Base-by-base conservation (phyloP, 129 eudicot genomes). In the Lactuca sativa region DNA sequence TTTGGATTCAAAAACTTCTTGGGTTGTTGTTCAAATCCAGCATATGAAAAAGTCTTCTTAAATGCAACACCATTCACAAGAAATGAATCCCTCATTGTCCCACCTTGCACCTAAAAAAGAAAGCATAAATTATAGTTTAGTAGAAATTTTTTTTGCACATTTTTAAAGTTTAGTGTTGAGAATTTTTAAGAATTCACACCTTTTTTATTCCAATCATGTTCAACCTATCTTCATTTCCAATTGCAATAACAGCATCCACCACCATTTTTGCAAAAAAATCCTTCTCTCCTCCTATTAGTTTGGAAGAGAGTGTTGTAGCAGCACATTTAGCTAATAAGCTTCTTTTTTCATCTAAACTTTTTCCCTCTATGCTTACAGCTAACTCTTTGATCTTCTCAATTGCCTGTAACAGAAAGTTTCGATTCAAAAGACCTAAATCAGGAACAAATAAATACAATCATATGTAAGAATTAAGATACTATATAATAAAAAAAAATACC, bases 11-110 rank as follows among this genome's bases (percentile, higher is more conserved):
- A 49, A 66, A 95, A 95, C 74, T 90, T 95, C 78, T 95, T 95
- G 30, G 99, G 99, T 61, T 95, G 99, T 63, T 95, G 99, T 76
- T 95, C 99, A 85, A 95, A 95, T 21, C 99, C 99, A 52, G 99
- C 99, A 85, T 95, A 95, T 2, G 99, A 95, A 69, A 95, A 95
- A 40, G 99, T 95, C 89, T 95, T 95, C 38, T 95, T 95, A 54
- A 95, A 95, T 9, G 97, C 97, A 59, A 95, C 97, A 36, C 99
- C 99, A 79, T 85, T 85, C 33, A 95, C 99, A 38, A 95, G 91
- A 67, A 95, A 95, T 14, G 99, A 95, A 62, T 95, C 99, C 60
- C 96, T 75, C 99, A 95, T 95, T 61, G 78, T 95, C 65, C 99
- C 97, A 52, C 99, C 99, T 38, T 95, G 97, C 59, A 95, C 99